Percentiles rank a stretch among this genome's conserved stretches.
Evolutionary conservation across 2,329 filamentous ascomycete genomes (phyloP).

Genomic region (Aureobasidium sp.): DNA sequence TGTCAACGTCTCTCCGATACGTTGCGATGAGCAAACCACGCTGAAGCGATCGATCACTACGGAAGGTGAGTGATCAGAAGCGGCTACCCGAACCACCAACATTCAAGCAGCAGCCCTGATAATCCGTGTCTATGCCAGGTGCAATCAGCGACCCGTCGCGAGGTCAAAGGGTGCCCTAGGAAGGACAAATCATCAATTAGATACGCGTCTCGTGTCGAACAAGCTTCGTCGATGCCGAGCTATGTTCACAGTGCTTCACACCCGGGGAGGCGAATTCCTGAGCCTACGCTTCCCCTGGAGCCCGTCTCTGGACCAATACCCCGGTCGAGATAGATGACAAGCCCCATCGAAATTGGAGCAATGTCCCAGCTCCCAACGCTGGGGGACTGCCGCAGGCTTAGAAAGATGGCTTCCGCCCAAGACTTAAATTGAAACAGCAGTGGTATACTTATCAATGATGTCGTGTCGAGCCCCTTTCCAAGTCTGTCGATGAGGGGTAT

Average conservation of each 20-base stretch:
- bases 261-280: not conserved
- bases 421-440: conserved; percentile 7
- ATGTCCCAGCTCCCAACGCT: not conserved
- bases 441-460: not conserved
- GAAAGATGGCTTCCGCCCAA: not conserved
- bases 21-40: not conserved
- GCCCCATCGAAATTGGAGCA: conserved; percentile 1
- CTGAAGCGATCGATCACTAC: not conserved
- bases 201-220: not conserved
- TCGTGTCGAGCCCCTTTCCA: not conserved
- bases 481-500: not conserved
- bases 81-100: not conserved
- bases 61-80: not conserved
- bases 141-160: not conserved
- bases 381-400: not conserved
- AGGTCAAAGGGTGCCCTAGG: not conserved
- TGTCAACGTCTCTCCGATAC: not conserved
- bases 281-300: not conserved
- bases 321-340: not conserved
- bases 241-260: not conserved
- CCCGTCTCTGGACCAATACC: conserved; percentile 1
- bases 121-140: not conserved
- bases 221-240: not conserved
- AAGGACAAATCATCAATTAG: not conserved
- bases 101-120: not conserved